Percentiles rank a stretch among this genome's conserved stretches.
Evolutionary conservation across 2,329 filamentous ascomycete species (phyloP).

Genomic region (Trichoderma pleuroti): DNA sequence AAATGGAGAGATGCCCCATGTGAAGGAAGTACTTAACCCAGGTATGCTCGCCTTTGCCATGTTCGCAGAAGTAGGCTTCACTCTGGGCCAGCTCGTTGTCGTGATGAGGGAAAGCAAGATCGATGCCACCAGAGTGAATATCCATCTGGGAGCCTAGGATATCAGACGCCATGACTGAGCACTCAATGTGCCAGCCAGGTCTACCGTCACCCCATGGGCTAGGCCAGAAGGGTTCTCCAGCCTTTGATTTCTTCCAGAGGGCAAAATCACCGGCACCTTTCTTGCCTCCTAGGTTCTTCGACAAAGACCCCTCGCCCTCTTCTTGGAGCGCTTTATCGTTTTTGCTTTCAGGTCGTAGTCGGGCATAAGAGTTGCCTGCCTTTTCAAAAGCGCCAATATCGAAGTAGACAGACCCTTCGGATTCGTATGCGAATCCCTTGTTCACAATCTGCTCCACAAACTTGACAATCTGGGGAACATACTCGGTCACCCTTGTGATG

Average conservation of each 20-base stretch:
- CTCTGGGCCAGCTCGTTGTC: constrained; percentile 90
- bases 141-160: constrained; percentile 83
- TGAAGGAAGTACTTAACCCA: constrained; percentile 98
- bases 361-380: constrained; percentile 78
- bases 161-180: constrained; percentile 91
- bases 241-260: constrained; percentile 88
- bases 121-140: constrained; percentile 88
- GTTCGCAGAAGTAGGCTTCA: constrained; percentile 72
- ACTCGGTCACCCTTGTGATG: constrained; percentile 88
- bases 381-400: constrained; percentile 84
- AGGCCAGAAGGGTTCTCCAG: constrained; percentile 86
- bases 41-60: constrained; percentile 54
- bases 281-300: constrained; percentile 62
- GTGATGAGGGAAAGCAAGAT: constrained; percentile 87
- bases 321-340: constrained; percentile 80
- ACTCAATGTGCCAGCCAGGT: constrained; percentile 97
- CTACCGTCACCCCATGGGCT: constrained; percentile 84
- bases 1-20: constrained; percentile 84
- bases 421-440: constrained; percentile 81
- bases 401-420: constrained; percentile 88
- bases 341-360: constrained; percentile 78
- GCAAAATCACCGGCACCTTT: constrained; percentile 80
- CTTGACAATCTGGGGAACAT: constrained; percentile 77
- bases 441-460: constrained; percentile 80
- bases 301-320: constrained; percentile 84